Evolutionary conservation across 768 basidiomycete genomes (phyloP), one percentile per base, ranked within the genome.

Genomic region (Lactifluus volemus): DNA sequence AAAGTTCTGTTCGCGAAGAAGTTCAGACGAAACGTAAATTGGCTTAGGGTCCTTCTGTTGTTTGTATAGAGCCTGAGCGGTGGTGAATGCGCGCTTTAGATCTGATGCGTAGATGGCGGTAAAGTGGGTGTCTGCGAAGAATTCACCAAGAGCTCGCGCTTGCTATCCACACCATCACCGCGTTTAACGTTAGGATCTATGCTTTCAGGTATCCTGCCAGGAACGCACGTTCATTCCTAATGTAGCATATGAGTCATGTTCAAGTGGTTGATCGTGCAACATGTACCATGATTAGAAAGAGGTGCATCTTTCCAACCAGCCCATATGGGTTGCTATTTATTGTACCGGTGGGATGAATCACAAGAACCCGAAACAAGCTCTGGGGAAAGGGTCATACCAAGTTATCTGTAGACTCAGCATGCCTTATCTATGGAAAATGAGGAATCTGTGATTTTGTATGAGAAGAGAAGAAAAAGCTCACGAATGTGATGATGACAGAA

Each of bases 371-470:
- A 3, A 49, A 36, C 4, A 45, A n/a, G 34, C 41, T 6, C 14
- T 39, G 58, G 10, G 14, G 3, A 51, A 14, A 14, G n/a, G 10
- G 21, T 30, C 82, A 50, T 52, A 87, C 88, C 68, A 85, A 63
- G 66, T 92, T 92, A 65, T 91, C 89, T 38, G 79, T 82, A 8
- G 88, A 88, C 67, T 92, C 86, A 32, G 83, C 89, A 69, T 92
- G 89, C 55, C 89, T 77, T 65, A 89, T 76, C 87, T 90, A 59
- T 45, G 34, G 15, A 34, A 42, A 49, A 1, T 19, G 10, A 32
- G 25, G 30, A 29, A 17, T 14, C 10, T 2, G 42, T 30, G n/a
- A 17, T 19, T 25, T 25, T 54, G 14, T 3, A 53, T 11, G 30
- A 25, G 25, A 36, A 5, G 15, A 25, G 21, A 29, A 9, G 34